Evolutionary conservation across 148 eudicot genomes (phyloP).

Genomic region (Silene conica): DNA sequence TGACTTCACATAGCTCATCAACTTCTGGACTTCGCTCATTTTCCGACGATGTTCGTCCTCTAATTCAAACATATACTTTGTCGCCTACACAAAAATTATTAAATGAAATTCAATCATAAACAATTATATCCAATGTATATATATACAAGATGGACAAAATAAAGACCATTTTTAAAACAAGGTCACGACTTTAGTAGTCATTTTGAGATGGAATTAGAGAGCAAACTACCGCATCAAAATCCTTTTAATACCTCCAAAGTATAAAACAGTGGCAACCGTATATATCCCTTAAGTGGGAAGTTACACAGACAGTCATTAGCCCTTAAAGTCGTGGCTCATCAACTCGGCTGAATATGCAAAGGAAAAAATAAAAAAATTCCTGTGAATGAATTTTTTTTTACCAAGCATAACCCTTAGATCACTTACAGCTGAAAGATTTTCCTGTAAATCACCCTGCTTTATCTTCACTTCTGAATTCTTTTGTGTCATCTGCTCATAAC

Average conservation of each 20-base stretch:
- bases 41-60: constrained; percentile 48
- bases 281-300: not conserved
- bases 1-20: constrained; percentile 36
- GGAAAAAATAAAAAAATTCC: not conserved
- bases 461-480: constrained; percentile 56
- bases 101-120: not conserved
- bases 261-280: not conserved
- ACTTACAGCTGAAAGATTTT: constrained; percentile 55
- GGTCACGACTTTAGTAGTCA: not conserved
- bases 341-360: not conserved
- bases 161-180: not conserved
- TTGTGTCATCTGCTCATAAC: constrained; percentile 47
- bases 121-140: not conserved
- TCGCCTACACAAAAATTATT: constrained; percentile 46
- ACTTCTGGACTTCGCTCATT: constrained; percentile 35
- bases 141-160: not conserved
- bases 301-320: not conserved
- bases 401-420: not conserved
- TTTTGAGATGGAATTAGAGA: not conserved
- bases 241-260: not conserved
- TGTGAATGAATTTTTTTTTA: not conserved
- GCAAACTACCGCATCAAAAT: not conserved
- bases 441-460: constrained; percentile 60
- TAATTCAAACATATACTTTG: constrained; percentile 52
- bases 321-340: not conserved